Percentiles rank a stretch among this genome's conserved stretches.
Evolutionary conservation across 2,329 filamentous ascomycete species (phyloP).

Genomic region (Samsoniella hepiali): DNA sequence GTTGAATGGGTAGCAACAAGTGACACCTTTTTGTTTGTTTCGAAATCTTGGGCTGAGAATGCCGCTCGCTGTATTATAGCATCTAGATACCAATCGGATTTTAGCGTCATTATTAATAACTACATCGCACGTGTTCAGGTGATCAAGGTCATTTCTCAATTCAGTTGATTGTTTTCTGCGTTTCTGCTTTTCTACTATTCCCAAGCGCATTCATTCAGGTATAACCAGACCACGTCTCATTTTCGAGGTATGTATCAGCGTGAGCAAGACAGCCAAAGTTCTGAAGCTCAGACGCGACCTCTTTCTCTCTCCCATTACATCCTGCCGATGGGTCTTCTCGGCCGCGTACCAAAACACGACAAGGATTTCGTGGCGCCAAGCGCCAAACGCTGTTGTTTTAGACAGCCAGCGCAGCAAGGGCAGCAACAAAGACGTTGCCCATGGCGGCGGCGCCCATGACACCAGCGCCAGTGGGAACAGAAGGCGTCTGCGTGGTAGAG

Average conservation of each 20-base stretch:
- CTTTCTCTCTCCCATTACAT: conserved; percentile 6
- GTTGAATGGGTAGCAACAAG: neutral
- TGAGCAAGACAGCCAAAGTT: neutral
- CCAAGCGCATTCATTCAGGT: neutral
- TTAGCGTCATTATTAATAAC: neutral
- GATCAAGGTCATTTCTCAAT: neutral
- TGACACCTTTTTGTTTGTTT: neutral
- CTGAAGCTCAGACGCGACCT: neutral
- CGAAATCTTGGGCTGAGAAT: neutral
- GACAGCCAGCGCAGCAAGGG: conserved; percentile 9
- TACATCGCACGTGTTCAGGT: neutral
- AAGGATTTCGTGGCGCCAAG: neutral
- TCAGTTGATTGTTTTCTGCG: conserved; percentile 16
- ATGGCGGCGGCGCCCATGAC: conserved; percentile 2
- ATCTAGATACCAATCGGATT: conserved; percentile 21
- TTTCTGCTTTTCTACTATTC: conserved; percentile 17
- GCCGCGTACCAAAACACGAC: neutral
- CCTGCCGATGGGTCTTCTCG: neutral
- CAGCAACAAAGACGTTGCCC: conserved; percentile 14
- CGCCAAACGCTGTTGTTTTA: neutral
- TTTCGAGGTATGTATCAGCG: neutral
- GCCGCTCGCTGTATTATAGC: conserved; percentile 14
- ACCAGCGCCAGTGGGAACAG: conserved; percentile 16
- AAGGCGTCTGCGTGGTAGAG: neutral
- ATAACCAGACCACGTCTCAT: neutral